Base-by-base conservation (phyloP, 345 rosid species). In the Conringia planisiliqua region DNA sequence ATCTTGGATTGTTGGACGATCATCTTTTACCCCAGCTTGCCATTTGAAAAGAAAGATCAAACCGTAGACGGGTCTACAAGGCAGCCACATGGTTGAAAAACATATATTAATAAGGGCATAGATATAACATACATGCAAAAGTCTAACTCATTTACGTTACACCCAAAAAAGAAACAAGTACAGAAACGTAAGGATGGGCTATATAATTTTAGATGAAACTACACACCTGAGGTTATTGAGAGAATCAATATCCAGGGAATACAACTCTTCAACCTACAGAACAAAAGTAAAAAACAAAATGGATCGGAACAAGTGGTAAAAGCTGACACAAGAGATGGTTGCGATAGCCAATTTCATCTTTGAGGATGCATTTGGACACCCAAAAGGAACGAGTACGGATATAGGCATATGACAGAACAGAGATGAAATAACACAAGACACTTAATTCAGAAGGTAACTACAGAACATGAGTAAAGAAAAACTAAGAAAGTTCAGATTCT, bases 21-120 rank as follows among this genome's bases (percentile, higher is more conserved):
- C 96, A 78, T 94, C 99, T 79, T 87, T 93, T 64, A 86, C 98
- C 22, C 92, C 98, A 5, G 91, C 89, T 38, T 90, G 88, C 98
- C 97, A 93, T 79, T 93, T 93, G 89, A 93, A 93, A 72, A 93
- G 97, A 85, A 94, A 94, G 76, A 94, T 85, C 88, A 94, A 78
- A 66, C 99, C 99, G 43, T 90, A 92, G 13, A 94, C 85, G 43
- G 99, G 99, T 85, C 99, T 94, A 82, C 62, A 42, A 80, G 69
- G 47, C 33, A 55, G 52, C 48, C 42, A 50, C 56, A 56, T 36
- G n/a, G 76, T 62, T 55, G 35, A 54, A 17, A 70, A 51, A 10
- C 16, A 76, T 44, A 17, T 10, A 76, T 54, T 27, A 43, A 62
- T 9, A 30, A 26, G 24, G n/a, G 61, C 1, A 61, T 16, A 36